Percentiles rank a stretch among this genome's conserved stretches.
Conservation (phyloP, 176 grass and related monocot species). For the Oryza glumipatula region DNA sequence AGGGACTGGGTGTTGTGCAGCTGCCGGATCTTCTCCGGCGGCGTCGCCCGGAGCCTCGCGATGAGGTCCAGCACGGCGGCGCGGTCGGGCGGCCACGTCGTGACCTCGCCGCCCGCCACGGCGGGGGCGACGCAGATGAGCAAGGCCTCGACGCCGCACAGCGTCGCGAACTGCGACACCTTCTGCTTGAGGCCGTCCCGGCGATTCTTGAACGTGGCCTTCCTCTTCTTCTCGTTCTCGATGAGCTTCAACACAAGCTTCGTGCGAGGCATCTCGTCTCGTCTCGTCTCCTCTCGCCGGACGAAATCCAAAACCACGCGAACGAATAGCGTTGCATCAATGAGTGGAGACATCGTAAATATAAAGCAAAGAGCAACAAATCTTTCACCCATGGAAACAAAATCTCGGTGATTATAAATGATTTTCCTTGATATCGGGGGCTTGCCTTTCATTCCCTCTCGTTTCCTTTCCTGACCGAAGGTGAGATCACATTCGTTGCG, state of each 20-base stretch:
- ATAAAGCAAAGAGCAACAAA: too few species aligned
- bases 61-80: neutral
- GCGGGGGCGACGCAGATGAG: neutral
- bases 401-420: too few species aligned
- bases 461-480: too few species aligned
- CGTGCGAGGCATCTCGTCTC: neutral
- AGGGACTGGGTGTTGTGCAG: neutral
- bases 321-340: neutral
- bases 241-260: constrained; percentile 35
- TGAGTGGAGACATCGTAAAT: neutral
- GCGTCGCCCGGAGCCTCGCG: neutral
- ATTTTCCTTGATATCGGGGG: too few species aligned
- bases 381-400: too few species aligned
- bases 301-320: too few species aligned
- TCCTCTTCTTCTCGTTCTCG: constrained; percentile 21
- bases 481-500: too few species aligned
- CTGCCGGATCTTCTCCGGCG: constrained; percentile 16
- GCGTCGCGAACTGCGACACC: constrained; percentile 11
- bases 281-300: neutral
- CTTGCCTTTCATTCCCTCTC: too few species aligned
- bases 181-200: constrained; percentile 20
- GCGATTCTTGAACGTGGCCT: constrained; percentile 30
- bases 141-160: constrained; percentile 35
- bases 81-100: constrained; percentile 17
- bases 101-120: neutral